Conservation (phyloP, 495 filamentous ascomycete genomes). For the Xylaria curta region DNA sequence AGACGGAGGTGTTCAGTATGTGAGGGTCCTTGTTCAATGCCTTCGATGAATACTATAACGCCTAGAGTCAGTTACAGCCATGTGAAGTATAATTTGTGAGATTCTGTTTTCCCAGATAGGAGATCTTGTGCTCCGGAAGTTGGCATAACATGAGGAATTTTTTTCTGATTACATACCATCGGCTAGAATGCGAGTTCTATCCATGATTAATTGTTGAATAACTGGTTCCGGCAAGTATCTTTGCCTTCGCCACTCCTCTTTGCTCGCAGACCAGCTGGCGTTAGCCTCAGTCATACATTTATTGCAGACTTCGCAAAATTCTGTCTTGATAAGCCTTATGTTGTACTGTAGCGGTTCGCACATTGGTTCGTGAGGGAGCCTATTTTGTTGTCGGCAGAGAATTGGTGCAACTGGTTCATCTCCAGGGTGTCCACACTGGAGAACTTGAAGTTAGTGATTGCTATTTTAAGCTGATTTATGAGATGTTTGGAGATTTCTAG, state of each 20-base stretch:
- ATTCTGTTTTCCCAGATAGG: no score
- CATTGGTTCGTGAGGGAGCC: constrained; percentile 1
- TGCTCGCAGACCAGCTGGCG: neutral
- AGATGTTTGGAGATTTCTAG: neutral
- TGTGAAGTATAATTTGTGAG: no score
- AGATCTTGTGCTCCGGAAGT: no score
- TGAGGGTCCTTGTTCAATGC: neutral
- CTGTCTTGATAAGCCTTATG: constrained; percentile 5
- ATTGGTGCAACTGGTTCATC: neutral
- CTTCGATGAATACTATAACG: neutral
- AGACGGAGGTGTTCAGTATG: neutral
- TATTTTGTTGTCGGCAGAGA: neutral
- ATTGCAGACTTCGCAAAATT: neutral
- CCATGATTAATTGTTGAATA: neutral
- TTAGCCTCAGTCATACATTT: neutral
- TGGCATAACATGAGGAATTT: no score
- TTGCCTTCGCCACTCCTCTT: neutral
- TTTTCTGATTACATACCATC: no score
- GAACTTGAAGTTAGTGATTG: neutral
- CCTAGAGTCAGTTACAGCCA: no score
- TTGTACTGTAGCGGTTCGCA: neutral
- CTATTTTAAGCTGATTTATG: neutral
- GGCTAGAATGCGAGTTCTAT: neutral
- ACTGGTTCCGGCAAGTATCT: neutral
- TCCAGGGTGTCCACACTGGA: neutral